phyloP scores from a whole-genome alignment of 345 rosid genomes.

The Eucalyptus sideroxylon region DNA sequence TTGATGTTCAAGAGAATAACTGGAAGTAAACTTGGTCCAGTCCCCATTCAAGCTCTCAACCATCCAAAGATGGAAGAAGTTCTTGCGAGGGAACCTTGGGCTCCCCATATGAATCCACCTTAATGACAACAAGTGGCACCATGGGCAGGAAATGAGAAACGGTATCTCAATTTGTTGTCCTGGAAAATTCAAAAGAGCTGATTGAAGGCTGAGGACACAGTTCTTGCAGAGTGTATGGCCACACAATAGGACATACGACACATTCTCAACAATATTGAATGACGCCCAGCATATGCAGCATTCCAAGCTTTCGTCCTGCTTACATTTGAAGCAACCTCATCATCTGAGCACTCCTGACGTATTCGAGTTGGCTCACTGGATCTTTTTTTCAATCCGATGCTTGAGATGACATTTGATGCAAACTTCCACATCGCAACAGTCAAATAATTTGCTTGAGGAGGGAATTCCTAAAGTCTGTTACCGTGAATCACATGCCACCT shows the following conservation, averaged over 20 bases:
- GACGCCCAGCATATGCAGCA: conserved; percentile 35
- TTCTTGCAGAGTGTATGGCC: conserved; percentile 33
- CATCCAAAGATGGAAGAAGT: conserved; percentile 35
- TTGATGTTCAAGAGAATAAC: conserved; percentile 3
- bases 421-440: neutral
- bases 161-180: conserved; percentile 12
- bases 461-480: neutral
- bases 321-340: conserved; percentile 3
- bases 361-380: neutral
- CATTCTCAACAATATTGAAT: conserved; percentile 32
- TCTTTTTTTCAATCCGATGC: conserved; percentile 1
- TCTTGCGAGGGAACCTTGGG: conserved; percentile 20
- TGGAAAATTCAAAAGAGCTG: conserved; percentile 14
- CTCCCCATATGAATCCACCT: conserved; percentile 15
- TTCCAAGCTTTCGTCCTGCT: conserved; percentile 25
- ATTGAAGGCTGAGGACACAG: conserved; percentile 15
- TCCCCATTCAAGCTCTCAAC: conserved; percentile 24
- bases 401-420: conserved; percentile 1
- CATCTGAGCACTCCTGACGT: conserved; percentile 22
- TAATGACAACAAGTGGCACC: conserved; percentile 25
- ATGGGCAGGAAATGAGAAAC: conserved; percentile 24
- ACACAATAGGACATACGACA: conserved; percentile 24
- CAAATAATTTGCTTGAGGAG: neutral
- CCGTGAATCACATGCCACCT: neutral
- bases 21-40: conserved; percentile 5